Conservation (phyloP, 2,329 filamentous ascomycete genomes). For the Ilyonectria sp. region DNA sequence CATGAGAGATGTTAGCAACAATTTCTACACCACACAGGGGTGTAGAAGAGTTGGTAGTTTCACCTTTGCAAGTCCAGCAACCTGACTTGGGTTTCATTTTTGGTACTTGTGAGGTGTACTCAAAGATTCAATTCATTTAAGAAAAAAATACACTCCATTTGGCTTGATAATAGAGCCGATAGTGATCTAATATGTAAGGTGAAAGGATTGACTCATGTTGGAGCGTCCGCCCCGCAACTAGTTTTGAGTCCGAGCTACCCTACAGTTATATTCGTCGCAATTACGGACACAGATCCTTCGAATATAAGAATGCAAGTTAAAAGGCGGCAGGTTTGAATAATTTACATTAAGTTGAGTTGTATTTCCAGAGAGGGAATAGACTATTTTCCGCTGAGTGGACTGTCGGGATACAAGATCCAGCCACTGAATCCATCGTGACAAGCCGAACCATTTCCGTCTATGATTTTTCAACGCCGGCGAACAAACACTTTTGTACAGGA, state of each 20-base stretch:
- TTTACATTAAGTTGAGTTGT: neutral
- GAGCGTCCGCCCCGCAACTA: neutral
- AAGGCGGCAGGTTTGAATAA: too few relatives aligned
- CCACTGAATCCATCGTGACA: neutral
- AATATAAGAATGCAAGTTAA: neutral
- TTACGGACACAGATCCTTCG: too few relatives aligned
- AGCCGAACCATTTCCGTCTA: neutral
- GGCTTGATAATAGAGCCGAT: neutral
- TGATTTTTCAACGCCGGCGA: neutral
- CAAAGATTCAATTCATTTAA: neutral
- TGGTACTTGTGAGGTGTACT: neutral
- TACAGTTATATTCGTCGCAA: neutral
- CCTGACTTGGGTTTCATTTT: constrained; percentile 23
- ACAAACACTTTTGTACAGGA: neutral
- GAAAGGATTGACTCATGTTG: neutral
- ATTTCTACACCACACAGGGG: neutral
- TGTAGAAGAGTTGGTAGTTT: neutral
- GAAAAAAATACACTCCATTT: neutral
- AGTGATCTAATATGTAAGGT: neutral
- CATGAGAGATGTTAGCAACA: constrained; percentile 4
- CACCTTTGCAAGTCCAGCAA: constrained; percentile 38
- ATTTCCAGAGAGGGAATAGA: neutral
- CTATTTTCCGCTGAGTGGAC: neutral
- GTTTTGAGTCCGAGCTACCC: neutral
- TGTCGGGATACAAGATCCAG: neutral